Evolutionary conservation across 345 rosid genomes (phyloP), one percentile per base, ranked within the genome.

Genomic region (Trapa bicornis): DNA sequence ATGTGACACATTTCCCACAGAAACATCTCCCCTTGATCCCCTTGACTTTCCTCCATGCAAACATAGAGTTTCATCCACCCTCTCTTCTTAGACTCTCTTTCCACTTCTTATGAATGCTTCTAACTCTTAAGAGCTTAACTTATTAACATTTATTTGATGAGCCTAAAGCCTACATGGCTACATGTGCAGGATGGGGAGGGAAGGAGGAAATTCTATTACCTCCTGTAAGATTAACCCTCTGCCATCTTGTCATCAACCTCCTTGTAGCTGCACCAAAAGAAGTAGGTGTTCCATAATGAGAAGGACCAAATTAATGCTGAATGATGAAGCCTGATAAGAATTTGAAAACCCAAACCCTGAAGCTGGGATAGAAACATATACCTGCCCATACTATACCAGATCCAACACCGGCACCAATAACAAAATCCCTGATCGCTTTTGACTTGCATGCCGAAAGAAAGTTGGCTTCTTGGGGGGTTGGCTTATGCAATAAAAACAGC

Each of bases 381-480:
- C 88, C 86, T 73, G 77, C 72, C 80, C 76, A 77, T 1, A 61
- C 72, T 57, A 68, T n/a, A 68, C 60, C 73, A 47, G 71, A 76
- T 35, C 83, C 82, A 68, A 67, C 37, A 47, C 72, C 45, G 39
- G 65, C 54, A 32, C 78, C 77, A 13, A 16, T 52, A 0, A 42
- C n/a, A 53, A 80, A 82, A 22, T 56, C 75, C 67, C 69, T 75
- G 0, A 71, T 0, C 32, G 82, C 84, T 71, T 68, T 78, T 6
- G 77, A 70, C 73, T 73, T 71, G 65, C 77, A 81, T 1, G 64
- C 32, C 6, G 3, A 39, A 68, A 85, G 72, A 38, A 77, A 17
- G 1, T 75, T 70, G 41, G 38, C 76, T 76, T 85, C 89, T 68
- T 67, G 61, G 43, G 70, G 63, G 14, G 85, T 82, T 75, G 80